Evolutionary conservation across 306 rosid genomes (phyloP).

Genomic region (Biancaea sappan): DNA sequence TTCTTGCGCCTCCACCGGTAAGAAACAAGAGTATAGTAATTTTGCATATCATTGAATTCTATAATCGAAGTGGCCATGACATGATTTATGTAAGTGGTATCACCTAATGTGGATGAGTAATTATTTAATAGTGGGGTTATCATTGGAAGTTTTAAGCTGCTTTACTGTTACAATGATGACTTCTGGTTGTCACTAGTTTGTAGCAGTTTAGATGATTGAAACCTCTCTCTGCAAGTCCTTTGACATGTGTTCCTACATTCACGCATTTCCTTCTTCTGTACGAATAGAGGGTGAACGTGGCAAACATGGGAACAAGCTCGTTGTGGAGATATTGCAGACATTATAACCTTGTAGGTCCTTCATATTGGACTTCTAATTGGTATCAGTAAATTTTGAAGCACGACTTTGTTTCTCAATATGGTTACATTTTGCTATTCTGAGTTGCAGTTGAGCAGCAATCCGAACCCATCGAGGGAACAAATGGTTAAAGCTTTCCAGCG

Average conservation of each 20-base stretch:
- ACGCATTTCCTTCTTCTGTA: neutral
- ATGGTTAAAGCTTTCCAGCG: slow-evolving; percentile 47
- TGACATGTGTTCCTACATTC: neutral
- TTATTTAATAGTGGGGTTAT: neutral
- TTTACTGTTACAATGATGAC: neutral
- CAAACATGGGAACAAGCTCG: slow-evolving; percentile 55
- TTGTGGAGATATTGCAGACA: slow-evolving; percentile 66
- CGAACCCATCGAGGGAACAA: slow-evolving; percentile 51
- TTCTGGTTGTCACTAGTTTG: neutral
- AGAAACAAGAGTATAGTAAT: neutral
- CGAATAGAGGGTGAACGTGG: slow-evolving; percentile 53
- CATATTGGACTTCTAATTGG: slow-evolving; percentile 3
- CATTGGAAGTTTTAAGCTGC: neutral
- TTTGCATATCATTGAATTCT: neutral
- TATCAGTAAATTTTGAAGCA: neutral
- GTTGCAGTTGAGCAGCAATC: slow-evolving; percentile 43
- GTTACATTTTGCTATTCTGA: neutral
- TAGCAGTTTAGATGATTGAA: neutral
- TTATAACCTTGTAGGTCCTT: slow-evolving; percentile 61
- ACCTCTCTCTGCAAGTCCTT: neutral
- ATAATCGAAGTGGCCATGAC: neutral
- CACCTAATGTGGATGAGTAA: neutral
- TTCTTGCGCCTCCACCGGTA: slow-evolving; percentile 51
- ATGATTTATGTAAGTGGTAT: neutral
- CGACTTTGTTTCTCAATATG: neutral